Conservation (phyloP, 352 stramenopile species). For the Phytopythium aichiense region DNA sequence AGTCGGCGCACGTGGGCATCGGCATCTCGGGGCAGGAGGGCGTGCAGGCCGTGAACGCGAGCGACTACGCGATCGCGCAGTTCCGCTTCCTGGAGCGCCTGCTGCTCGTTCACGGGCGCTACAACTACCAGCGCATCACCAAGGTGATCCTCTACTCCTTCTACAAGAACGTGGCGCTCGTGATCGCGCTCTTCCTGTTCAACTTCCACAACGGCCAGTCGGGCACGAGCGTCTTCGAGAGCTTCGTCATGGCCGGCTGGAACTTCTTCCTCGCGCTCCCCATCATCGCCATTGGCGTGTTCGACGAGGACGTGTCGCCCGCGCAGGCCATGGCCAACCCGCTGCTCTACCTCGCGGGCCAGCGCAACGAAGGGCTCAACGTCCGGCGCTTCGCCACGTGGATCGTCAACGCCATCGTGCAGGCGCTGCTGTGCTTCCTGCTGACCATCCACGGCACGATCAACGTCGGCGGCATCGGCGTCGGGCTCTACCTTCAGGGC, state of each 20-base stretch:
- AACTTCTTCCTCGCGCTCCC: slow-evolving; percentile 86
- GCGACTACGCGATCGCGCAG: slow-evolving; percentile 91
- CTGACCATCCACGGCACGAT: slow-evolving; percentile 38
- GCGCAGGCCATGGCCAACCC: slow-evolving; percentile 61
- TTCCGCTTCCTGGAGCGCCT: slow-evolving; percentile 94
- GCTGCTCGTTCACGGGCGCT: slow-evolving; percentile 95
- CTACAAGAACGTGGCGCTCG: slow-evolving; percentile 77
- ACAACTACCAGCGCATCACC: slow-evolving; percentile 95
- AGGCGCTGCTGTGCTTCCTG: slow-evolving; percentile 65
- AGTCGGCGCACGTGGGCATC: slow-evolving; percentile 91
- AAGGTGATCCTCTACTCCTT: slow-evolving; percentile 91
- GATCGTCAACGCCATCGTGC: slow-evolving; percentile 63
- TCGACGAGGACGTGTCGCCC: slow-evolving; percentile 70
- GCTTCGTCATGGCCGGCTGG: slow-evolving; percentile 75
- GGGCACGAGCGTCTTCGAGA: slow-evolving; percentile 82
- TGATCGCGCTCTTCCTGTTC: slow-evolving; percentile 71
- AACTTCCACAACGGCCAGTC: slow-evolving; percentile 84
- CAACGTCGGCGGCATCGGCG: slow-evolving; percentile 30
- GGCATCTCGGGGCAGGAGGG: slow-evolving; percentile 91
- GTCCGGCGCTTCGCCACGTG: slow-evolving; percentile 52
- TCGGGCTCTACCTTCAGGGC: slow-evolving; percentile 55
- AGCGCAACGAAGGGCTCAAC: slow-evolving; percentile 66
- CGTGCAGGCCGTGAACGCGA: slow-evolving; percentile 89
- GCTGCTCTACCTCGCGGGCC: slow-evolving; percentile 50
- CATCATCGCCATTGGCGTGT: slow-evolving; percentile 85